Evolutionary conservation across 305 asterid species (phyloP).

Genomic region (Fraxinus platypoda): DNA sequence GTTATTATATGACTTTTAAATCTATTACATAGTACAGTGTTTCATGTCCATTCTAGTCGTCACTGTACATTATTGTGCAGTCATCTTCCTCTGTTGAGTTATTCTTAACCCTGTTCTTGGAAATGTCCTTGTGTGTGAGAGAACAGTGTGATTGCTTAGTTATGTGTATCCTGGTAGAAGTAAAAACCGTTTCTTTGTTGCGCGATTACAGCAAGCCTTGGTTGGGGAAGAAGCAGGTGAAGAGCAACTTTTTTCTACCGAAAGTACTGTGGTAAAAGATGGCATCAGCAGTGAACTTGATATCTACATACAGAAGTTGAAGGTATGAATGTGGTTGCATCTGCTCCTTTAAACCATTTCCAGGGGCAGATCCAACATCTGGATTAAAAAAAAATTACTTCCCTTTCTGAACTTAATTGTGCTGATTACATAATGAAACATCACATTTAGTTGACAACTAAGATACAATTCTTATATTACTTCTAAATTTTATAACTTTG

Average conservation of each 20-base stretch:
- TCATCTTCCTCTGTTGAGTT: not conserved
- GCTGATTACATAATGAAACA: constrained; percentile 6
- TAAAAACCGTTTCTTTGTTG: constrained; percentile 31
- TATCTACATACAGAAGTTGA: constrained; percentile 61
- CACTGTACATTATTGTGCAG: not conserved
- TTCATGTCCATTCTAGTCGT: constrained; percentile 7
- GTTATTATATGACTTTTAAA: constrained; percentile 15
- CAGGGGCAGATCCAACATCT: not conserved
- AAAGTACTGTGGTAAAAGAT: constrained; percentile 45
- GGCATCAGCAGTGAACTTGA: constrained; percentile 64
- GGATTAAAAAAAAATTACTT: not conserved
- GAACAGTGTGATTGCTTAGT: not conserved
- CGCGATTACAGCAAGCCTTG: constrained; percentile 78
- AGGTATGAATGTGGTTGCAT: constrained; percentile 49
- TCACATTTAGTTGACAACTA: constrained; percentile 6
- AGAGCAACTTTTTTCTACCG: constrained; percentile 78
- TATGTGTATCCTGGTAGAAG: constrained; percentile 23
- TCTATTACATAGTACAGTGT: constrained; percentile 7
- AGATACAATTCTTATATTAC: not conserved
- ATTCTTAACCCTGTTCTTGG: not conserved
- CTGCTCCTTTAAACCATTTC: constrained; percentile 8
- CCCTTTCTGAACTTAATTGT: constrained; percentile 13
- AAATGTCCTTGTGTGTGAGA: not conserved
- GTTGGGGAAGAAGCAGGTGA: constrained; percentile 97
- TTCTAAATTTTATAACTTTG: not conserved